Base-by-base conservation (phyloP, 371 early-diverging fungal species). In the Mortierella sp. region DNA sequence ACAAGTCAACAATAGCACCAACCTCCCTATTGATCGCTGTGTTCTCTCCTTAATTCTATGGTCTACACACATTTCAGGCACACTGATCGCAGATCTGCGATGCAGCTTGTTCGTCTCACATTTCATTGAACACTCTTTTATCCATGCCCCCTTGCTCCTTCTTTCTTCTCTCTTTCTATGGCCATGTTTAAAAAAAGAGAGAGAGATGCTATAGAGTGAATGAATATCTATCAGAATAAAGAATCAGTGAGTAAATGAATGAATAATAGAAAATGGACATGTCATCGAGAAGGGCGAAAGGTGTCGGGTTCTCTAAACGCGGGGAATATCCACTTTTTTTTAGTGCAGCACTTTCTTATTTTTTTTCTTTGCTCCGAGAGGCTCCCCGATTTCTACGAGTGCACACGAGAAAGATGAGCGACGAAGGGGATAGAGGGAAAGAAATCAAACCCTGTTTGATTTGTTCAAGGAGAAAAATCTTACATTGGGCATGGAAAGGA, bases 321-420 rank as follows among this genome's bases (percentile, higher is more conserved):
- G 74, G 74, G 74, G 74, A 74, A 74, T 43, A 74, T 74, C 74
- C 74, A 75, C 64, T 75, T 75, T 69, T 75, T 59, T 57, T 13
- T 2, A 59, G 0, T 69, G 43, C 11, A 53, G 6, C 43, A 40
- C 6, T 74, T 48, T 48, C 6, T 21, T 19, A 19, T 53, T 48
- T 21, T 3, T 73, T 55, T 55, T 31, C 31, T 51, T 71, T 72
- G 43, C 14, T 59, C 59, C 59, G 59, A 59, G 16, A 59, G 59
- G 28, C 31, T 64, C 14, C 64, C 64, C 64, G 64, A 19, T 64
- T 46, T 64, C 64, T 64, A 64, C 64, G 64, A 37, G 21, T 24
- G 37, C 37, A 64, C 40, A 73, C 51, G 51, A 74, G 74, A 37
- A 13, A 40, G 43, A 40, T 2, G 43, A 40, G 43, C n/a, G n/a